Evolutionary conservation across 768 basidiomycete species (phyloP), one percentile per base, ranked within the genome.

Genomic region (Suillus plorans): DNA sequence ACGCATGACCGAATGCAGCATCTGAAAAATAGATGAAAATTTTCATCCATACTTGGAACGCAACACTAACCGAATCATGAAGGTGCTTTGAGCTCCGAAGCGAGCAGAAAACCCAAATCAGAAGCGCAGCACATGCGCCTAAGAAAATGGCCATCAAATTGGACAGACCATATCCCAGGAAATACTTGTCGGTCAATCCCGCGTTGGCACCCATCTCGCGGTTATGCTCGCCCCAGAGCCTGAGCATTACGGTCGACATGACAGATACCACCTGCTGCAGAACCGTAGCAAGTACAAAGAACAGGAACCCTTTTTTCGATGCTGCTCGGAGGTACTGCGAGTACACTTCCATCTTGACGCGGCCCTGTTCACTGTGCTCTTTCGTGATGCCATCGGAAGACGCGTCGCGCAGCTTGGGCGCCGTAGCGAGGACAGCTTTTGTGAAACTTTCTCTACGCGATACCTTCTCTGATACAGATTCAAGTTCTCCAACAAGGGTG

Each of bases 211-310:
- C 89, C 1, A 73, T 76, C 68, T 82, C 79, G 5, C 82, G 81
- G 67, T 96, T 96, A 65, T 88, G 85, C 72, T 94, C 90, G 9
- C 90, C 89, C 94, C 93, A 97, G 58, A 82, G 80, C 45, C 92
- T 85, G n/a, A 97, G 78, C 53, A 89, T 86, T 39, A 88, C 76
- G 34, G 86, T 91, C 0, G 85, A 84, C 12, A 82, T 62, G 37
- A 95, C 86, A 0, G 84, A 83, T 10, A 84, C 72, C 6, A 79
- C 83, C 73, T 96, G 94, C 63, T 86, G 76, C 28, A 78, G 45
- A 1, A 86, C 60, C 5, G 84, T 85, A 8, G 82, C 78, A 25
- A 89, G 58, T 8, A 95, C 66, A 67, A 91, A 90, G 66, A 91
- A 83, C 7, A 71, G 71, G 72, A 93, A 94, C 1, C 92, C 95